Percentiles rank a stretch among this genome's conserved stretches.
phyloP scores from a whole-genome alignment of 495 filamentous ascomycete species.

The Pyrenula massariospora region DNA sequence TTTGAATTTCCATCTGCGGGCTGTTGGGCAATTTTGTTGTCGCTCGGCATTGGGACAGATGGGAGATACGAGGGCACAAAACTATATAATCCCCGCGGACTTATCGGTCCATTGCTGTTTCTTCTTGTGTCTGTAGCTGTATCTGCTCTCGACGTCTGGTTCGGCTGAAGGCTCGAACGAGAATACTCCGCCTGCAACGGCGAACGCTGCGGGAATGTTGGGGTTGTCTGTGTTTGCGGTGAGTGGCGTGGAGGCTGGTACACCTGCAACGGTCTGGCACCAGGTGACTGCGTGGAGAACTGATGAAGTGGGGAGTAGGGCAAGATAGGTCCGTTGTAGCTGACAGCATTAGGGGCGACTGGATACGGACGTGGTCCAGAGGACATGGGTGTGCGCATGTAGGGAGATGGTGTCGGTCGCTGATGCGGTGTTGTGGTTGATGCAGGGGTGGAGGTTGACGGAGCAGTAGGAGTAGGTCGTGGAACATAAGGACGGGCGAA shows the following conservation, averaged over 20 bases:
- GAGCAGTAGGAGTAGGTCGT: not conserved
- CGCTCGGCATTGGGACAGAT: too few relatives aligned
- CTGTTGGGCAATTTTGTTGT: not conserved
- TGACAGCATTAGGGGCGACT: not conserved
- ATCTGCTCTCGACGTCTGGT: not conserved
- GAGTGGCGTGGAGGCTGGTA: not conserved
- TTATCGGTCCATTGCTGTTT: not conserved
- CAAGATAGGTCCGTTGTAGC: not conserved
- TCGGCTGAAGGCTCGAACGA: not conserved
- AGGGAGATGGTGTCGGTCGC: not conserved
- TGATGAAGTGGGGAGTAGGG: not conserved
- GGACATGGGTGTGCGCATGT: not conserved
- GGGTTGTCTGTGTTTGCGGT: not conserved
- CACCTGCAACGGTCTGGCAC: not conserved
- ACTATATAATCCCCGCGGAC: not conserved
- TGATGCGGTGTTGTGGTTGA: not conserved
- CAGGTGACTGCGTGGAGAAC: not conserved
- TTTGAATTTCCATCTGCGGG: constrained; percentile 16
- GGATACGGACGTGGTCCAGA: not conserved
- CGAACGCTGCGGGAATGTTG: too few relatives aligned
- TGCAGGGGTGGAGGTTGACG: not conserved
- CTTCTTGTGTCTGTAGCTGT: not conserved
- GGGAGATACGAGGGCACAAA: not conserved
- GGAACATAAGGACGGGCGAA: not conserved
- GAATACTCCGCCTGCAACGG: too few relatives aligned